Evolutionary conservation across 1,284 basidiomycete genomes (phyloP).

Genomic region (Puccinia polysora): DNA sequence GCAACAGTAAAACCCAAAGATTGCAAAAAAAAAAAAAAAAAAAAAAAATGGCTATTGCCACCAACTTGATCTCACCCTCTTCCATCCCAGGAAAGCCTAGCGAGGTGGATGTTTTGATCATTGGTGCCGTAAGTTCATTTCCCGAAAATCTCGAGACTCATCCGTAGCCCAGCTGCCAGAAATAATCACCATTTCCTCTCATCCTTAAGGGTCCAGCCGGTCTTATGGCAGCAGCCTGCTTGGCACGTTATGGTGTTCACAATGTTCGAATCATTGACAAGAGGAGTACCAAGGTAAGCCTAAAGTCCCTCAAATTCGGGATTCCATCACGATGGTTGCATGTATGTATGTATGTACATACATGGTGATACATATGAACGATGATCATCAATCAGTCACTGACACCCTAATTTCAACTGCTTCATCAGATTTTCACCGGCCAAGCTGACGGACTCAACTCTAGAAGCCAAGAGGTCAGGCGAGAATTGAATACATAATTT

Average conservation of each 20-base stretch:
- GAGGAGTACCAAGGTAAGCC: neutral
- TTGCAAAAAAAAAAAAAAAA: too few relatives aligned
- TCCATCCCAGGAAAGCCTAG: too few relatives aligned
- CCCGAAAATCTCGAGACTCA: neutral
- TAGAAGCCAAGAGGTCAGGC: slow-evolving; percentile 1
- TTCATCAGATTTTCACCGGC: neutral
- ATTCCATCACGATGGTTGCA: neutral
- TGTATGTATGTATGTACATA: too few relatives aligned
- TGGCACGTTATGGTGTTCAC: neutral
- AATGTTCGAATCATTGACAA: slow-evolving; percentile 9
- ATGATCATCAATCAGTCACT: too few relatives aligned
- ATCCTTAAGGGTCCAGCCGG: slow-evolving; percentile 8
- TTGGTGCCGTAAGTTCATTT: slow-evolving; percentile 4
- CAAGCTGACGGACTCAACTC: slow-evolving; percentile 5
- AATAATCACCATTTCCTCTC: neutral
- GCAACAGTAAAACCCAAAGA: too few relatives aligned
- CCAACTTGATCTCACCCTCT: too few relatives aligned
- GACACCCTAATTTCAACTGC: neutral
- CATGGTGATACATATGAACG: too few relatives aligned
- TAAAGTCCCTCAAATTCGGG: neutral
- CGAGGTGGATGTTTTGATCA: slow-evolving; percentile 10
- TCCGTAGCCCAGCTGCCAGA: too few relatives aligned
- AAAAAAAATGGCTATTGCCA: too few relatives aligned
- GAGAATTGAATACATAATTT: too few relatives aligned
- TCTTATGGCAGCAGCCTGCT: slow-evolving; percentile 9